These are phyloP conservation scores for Xylariaceae sp. DNA, from an alignment of 2,329 filamentous ascomycete species.

Conservation along the genomic window DNA sequence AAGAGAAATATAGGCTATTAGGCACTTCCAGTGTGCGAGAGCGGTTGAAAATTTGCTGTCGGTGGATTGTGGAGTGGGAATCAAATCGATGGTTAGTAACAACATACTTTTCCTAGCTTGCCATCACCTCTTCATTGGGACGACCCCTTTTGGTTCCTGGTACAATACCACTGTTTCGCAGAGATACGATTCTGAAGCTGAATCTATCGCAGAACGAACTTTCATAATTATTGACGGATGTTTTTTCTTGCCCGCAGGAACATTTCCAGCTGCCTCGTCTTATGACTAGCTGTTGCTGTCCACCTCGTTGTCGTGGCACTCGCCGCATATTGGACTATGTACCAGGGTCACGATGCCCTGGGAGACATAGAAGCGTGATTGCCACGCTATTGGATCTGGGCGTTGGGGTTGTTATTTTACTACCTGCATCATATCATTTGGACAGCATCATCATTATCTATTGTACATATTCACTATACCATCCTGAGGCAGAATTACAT, in stretches of 20 bases:
- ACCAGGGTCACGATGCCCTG: not conserved
- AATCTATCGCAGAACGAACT: conserved; percentile 9
- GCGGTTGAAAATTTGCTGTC: conserved; percentile 78
- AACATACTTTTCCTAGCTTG: conserved; percentile 1
- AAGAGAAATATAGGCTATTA: conserved; percentile 78
- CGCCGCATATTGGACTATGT: not conserved
- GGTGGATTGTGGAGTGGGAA: conserved; percentile 77
- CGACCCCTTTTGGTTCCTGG: not conserved
- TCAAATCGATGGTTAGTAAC: conserved; percentile 69
- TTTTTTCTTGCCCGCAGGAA: conserved; percentile 24
- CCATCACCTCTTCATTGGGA: not conserved
- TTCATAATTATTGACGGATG: conserved; percentile 28
- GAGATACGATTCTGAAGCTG: conserved; percentile 9
- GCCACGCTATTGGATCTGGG: conserved; percentile 2
- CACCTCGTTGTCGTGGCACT: not conserved
- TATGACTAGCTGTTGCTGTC: conserved; percentile 20
- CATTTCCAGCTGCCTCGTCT: conserved; percentile 31
- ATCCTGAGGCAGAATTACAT: conserved; percentile 12
- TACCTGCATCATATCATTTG: conserved; percentile 3
- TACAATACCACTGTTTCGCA: not conserved
- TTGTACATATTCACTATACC: conserved; percentile 35
- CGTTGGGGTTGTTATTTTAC: not conserved
- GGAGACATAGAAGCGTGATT: not conserved
- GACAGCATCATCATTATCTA: conserved; percentile 11
- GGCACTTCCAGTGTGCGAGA: conserved; percentile 75